Base-by-base conservation (phyloP, 495 filamentous ascomycete species). In the Melanomma pulvis-pyrius region DNA sequence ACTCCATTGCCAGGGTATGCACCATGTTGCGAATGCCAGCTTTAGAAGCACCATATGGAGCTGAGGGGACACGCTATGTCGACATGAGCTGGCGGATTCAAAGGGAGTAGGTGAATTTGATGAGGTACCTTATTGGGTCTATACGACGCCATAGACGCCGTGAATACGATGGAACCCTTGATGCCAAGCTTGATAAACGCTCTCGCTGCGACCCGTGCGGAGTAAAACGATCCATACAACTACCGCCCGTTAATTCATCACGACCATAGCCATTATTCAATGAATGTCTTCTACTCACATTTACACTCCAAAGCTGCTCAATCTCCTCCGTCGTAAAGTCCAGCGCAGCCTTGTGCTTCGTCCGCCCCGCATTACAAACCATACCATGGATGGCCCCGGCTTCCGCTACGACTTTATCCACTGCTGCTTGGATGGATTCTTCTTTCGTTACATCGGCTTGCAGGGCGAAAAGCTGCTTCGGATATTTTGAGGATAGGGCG, bases 341-440 rank as follows among this genome's bases (percentile, higher is more conserved):
- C 15, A 80, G 63, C 2, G 79, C 79, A 3, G 77, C 74, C 49
- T 80, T 79, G 44, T 79, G 79, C 61, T 79, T 80, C 30, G 78
- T 80, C 72, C 78, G 76, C n/a, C 78, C 79, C 1, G 79, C 75
- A 68, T 85, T 81, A 1, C 82, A 81, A 0, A 84, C 75, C 13
- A 86, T 76, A 8, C 81, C 82, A 58, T 84, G 81, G 19, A 71
- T 65, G 62, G 82, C 70, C 1, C 79, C 81, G 61, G 77, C 78
- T 58, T 79, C 70, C 9, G 74, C 66, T 1, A 79, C 74, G n/a
- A 81, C 73, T 26, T 69, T 68, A 30, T 77, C 73, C 54, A 80
- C 73, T 0, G 78, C 79, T 28, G 75, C 74, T 57, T 77, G 67
- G 12, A 81, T 66, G 51, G 71, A 76, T 26, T 74, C 68, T 50